Conservation (phyloP, 2,329 filamentous ascomycete genomes). For the Aspergillus unguis region DNA sequence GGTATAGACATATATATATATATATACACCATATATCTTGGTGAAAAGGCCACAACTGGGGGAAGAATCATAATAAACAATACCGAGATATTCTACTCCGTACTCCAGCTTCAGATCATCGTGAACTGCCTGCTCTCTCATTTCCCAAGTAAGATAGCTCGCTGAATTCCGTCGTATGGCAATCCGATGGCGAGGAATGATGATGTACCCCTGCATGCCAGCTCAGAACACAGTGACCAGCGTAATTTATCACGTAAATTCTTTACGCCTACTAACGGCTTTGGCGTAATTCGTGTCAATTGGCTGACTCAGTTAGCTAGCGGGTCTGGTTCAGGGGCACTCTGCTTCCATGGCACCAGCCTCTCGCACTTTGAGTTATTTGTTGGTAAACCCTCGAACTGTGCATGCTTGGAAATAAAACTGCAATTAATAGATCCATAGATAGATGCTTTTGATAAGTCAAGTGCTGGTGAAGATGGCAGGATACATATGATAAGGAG, state of each 20-base stretch:
- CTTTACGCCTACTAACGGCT: conserved; percentile 1
- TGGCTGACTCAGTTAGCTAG: conserved; percentile 1
- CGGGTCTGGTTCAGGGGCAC: conserved; percentile 34
- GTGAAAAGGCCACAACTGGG: no score
- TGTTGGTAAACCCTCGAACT: conserved; percentile 5
- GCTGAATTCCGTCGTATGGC: conserved; percentile 13
- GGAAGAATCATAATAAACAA: neutral
- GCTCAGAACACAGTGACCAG: conserved; percentile 20
- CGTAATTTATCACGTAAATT: neutral
- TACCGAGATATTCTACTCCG: neutral
- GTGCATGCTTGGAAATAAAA: neutral
- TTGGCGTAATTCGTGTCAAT: neutral
- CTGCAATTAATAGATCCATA: no score
- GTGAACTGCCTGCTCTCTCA: neutral
- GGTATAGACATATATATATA: no score
- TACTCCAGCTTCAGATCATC: no score
- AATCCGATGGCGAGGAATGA: conserved; percentile 14
- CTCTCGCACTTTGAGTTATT: conserved; percentile 2
- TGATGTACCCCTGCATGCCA: conserved; percentile 31
- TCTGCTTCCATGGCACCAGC: conserved; percentile 12
- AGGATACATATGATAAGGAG: no score
- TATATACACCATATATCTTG: no score
- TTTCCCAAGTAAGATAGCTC: neutral
- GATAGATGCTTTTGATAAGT: no score
- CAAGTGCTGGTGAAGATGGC: no score